A percentile compares a stretch with the other conserved stretches of the same genome.
Conservation (phyloP, 2,329 filamentous ascomycete genomes). For the Colletotrichum neosansevieriae region DNA sequence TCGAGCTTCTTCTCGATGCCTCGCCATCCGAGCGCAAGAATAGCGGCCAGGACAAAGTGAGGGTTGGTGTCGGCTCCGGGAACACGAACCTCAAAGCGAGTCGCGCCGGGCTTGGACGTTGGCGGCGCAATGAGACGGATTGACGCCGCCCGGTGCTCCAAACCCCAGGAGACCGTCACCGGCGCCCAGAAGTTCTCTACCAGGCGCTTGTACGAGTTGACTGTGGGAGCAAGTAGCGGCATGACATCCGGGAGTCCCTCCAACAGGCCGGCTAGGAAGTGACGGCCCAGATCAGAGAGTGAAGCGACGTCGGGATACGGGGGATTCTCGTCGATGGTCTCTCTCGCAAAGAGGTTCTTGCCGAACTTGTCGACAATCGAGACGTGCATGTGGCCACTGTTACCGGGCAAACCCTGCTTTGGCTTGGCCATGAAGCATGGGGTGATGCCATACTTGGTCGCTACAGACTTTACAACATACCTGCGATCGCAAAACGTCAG, state of each 20-base stretch:
- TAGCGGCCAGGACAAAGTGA: conserved; percentile 85
- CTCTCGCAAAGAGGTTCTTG: conserved; percentile 84
- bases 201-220: conserved; percentile 98
- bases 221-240: conserved; percentile 92
- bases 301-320: conserved; percentile 80
- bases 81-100: conserved; percentile 92
- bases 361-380: conserved; percentile 85
- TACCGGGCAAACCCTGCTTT: conserved; percentile 88
- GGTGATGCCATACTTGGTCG: conserved; percentile 88
- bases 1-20: conserved; percentile 93
- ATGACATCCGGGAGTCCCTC: conserved; percentile 94
- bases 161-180: conserved; percentile 95
- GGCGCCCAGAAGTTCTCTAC: conserved; percentile 99
- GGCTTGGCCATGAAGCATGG: conserved; percentile 99
- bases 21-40: conserved; percentile 89
- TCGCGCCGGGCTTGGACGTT: conserved; percentile 84
- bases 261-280: conserved; percentile 92
- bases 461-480: conserved; percentile 90
- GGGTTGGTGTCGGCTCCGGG: conserved; percentile 95
- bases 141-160: conserved; percentile 93
- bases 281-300: conserved; percentile 88
- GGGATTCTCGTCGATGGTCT: conserved; percentile 75
- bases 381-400: conserved; percentile 95
- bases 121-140: conserved; percentile 92
- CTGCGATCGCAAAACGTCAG: conserved; percentile 49